Evolutionary conservation across 169 alveolate genomes (phyloP), one percentile per base, ranked within the genome.

Genomic region (Babesia bigemina): DNA sequence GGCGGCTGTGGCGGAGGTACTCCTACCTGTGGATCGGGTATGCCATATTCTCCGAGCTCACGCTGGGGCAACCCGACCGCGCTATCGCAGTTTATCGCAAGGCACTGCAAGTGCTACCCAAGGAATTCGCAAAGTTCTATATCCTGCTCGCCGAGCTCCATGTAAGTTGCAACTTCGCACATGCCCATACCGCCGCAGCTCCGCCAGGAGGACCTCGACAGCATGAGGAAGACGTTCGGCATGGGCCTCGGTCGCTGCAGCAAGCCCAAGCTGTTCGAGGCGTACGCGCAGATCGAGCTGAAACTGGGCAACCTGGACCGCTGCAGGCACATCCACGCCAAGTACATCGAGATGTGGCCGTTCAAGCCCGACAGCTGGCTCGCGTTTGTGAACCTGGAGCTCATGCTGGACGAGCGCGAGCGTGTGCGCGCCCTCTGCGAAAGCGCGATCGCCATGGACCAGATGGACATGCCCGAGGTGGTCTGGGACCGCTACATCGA

Each of bases 11-110:
- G 97, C 90, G 91, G 81, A 70, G 98, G 85, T 97, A 97, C 70
- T 92, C 96, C 26, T 97, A 95, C 92, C 86, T 97, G 63, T 97
- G 99, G 99, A 91, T 95, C 49, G 91, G 91, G 84, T 97, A 96
- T 91, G 98, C 99, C 49, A 76, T 96, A 48, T 96, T 94, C 90
- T 98, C 95, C 76, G 99, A 97, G 91, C 70, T 92, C 29, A 83
- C 83, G 66, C 95, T 96, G 48, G 63, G 84, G 24, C 91, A 93
- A 74, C 59, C 83, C 36, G 94, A 92, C 58, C 90, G 94, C 48
- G 95, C 98, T 21, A 85, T 94, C 36, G 86, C 92, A 50, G 95
- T 97, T 6, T 97, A 95, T 87, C 88, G 87, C 72, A 95, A 94
- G 75, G 87, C 94, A 22, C 86, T 95, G 12, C 87, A 92, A 65